These are phyloP conservation scores for Conoideocrella luteorostrata DNA, from an alignment of 2,329 filamentous ascomycete genomes.

Conservation along the genomic window DNA sequence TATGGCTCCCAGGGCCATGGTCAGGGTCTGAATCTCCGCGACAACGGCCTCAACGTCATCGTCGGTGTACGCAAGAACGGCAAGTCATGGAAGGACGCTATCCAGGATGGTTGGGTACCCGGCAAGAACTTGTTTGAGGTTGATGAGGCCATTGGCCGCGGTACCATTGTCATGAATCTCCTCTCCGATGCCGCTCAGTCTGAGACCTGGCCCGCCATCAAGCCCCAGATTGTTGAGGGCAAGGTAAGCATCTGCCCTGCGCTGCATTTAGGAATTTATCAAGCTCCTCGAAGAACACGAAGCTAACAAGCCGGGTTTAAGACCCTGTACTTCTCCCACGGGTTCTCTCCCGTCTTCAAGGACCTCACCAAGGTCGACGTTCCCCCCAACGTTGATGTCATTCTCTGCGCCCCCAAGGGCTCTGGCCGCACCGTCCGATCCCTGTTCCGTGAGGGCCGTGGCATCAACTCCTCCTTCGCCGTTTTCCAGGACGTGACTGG, in stretches of 20 bases:
- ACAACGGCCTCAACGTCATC: constrained; percentile 99
- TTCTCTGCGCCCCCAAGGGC: constrained; percentile 98
- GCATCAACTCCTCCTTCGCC: constrained; percentile 98
- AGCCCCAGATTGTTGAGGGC: constrained; percentile 96
- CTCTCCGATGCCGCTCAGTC: constrained; percentile 96
- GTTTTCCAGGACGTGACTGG: constrained; percentile 98
- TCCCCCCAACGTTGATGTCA: constrained; percentile 92
- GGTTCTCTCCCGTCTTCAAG: constrained; percentile 99
- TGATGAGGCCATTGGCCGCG: constrained; percentile 87
- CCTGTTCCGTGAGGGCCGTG: constrained; percentile 97
- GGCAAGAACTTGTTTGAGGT: constrained; percentile 99
- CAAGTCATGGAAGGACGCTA: constrained; percentile 95
- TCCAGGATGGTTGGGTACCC: constrained; percentile 95
- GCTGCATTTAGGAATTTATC: background rate
- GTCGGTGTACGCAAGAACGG: constrained; percentile 98
- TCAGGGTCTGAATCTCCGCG: constrained; percentile 98
- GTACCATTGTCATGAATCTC: constrained; percentile 98
- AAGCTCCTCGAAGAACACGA: background rate
- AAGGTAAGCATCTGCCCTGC: constrained; percentile 58
- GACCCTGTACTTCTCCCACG: constrained; percentile 99
- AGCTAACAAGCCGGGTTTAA: constrained; percentile 26
- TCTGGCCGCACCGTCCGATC: constrained; percentile 97
- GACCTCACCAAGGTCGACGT: constrained; percentile 98
- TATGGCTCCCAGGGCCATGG: constrained; percentile 98
- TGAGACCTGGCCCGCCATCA: constrained; percentile 97